A percentile compares a stretch with the other conserved stretches of the same genome.
Conservation (phyloP, 257 asterid species). For the Nicotiana tabacum region DNA sequence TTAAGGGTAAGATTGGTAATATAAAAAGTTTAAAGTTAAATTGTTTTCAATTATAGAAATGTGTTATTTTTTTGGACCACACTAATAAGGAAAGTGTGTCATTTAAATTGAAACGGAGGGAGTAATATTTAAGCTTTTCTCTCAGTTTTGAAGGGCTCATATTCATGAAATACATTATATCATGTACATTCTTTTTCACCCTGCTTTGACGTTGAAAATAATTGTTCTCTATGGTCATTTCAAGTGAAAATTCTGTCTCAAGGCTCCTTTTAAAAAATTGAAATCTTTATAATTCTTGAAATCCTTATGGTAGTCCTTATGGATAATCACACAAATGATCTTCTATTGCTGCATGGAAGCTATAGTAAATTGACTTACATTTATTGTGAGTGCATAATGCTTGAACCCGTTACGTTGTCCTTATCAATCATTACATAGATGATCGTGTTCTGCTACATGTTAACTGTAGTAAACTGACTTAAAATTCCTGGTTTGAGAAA, state of each 20-base stretch:
- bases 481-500: background rate
- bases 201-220: background rate
- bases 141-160: background rate
- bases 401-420: background rate
- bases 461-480: background rate
- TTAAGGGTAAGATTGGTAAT: too few relatives aligned
- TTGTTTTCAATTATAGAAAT: too few relatives aligned
- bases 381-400: background rate
- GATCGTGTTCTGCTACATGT: background rate
- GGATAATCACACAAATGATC: background rate
- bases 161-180: background rate
- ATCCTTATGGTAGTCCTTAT: background rate
- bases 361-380: background rate
- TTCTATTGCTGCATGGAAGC: background rate
- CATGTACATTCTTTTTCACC: background rate
- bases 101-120: too few relatives aligned
- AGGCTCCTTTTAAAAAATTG: background rate
- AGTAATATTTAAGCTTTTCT: background rate
- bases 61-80: too few relatives aligned
- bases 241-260: background rate
- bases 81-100: too few relatives aligned
- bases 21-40: too few relatives aligned
- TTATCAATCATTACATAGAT: background rate
- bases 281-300: conserved; percentile 3
- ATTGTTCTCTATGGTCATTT: background rate